Base-by-base conservation (phyloP, 768 basidiomycete species). In the Mycena sanguinolenta region DNA sequence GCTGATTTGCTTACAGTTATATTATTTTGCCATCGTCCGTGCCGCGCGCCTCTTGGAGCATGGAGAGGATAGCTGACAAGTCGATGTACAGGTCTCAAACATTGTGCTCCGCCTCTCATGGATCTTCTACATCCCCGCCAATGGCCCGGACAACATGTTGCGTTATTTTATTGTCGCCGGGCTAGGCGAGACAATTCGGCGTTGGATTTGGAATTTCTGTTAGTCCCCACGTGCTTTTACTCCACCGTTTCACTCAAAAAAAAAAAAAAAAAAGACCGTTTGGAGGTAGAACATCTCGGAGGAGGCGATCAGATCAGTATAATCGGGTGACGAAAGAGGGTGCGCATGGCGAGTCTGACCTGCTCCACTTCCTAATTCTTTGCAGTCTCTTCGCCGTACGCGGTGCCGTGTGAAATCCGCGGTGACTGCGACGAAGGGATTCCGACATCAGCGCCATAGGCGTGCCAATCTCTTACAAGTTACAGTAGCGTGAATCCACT, bases 191-290 rank as follows among this genome's bases (percentile, higher is more conserved):
- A 88, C 95, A 78, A 74, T 95, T 8, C 83, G 97, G 50, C 86
- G 97, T 62, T 89, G 90, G 80, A 92, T 92, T 73, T 99, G 97
- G 97, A 98, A 97, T 79, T 93, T 97, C 76, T 92, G 94, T 95
- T 69, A 75, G 93, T 80, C 36, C 42, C 4, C n/a, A 54, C 27
- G 27, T 46, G 38, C 38, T 21, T 63, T 74, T 38, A n/a, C 61
- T 67, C 32, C 46, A 9, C 9, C 21, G 19, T 14, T 39, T 14
- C 39, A 23, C 25, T 65, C 61, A 13, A 53, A 27, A 12, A 30
- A 49, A 54, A 7, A 42, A 13, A 21, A n/a, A n/a, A n/a, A n/a
- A 21, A 73, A 94, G 92, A 88, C 79, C 93, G 94, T 73, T 81
- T 95, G 49, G 94, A 97, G 79, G 96, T 94, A 81, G 96, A 98